Base-by-base conservation (phyloP, 768 basidiomycete species). In the Suillus occidentalis region DNA sequence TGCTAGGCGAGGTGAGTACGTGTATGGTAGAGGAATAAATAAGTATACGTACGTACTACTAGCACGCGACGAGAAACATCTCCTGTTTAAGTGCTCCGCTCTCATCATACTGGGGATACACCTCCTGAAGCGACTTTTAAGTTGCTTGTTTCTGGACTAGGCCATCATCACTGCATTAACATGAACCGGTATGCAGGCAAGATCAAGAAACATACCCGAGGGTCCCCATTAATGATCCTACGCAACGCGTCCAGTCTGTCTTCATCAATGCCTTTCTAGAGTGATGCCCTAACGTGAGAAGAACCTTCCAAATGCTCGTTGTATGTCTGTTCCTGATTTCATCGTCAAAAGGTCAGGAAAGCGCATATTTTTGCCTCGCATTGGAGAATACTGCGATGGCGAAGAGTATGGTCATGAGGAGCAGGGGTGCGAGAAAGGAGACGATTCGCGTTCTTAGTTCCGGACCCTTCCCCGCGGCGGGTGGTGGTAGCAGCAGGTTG, bases 11-110 rank as follows among this genome's bases (percentile, higher is more conserved):
- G 28, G 63, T 58, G 55, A 36, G 62, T 25, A 68, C 65, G 61
- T 67, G 65, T 43, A 70, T 57, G 47, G 50, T 60, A 60, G 34
- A 20, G 58, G 28, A 22, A n/a, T 47, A 68, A 68, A 63, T 53
- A 36, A 39, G 37, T 42, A 60, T 14, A 87, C 94, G 75, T 77
- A 97, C n/a, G n/a, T n/a, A n/a, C n/a, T n/a, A n/a, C n/a, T n/a
- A n/a, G n/a, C n/a, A n/a, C 94, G 97, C 95, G 34, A 99, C 97
- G 60, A 99, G 86, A 73, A 99, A 99, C 97, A 99, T 99, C 82
- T 99, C 97, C 79, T 99, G 97, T 84, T 97, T 98, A 70, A 99
- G 79, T 80, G 98, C 99, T 59, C 97, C 97, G 68, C 87, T 89
- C 72, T 99, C 97, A 71, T 99, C 97, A 67, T 97, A 90, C 77